A percentile compares a stretch with the other conserved stretches of the same genome.
Evolutionary conservation across 306 rosid genomes (phyloP).

Genomic region (Vigna radiata): DNA sequence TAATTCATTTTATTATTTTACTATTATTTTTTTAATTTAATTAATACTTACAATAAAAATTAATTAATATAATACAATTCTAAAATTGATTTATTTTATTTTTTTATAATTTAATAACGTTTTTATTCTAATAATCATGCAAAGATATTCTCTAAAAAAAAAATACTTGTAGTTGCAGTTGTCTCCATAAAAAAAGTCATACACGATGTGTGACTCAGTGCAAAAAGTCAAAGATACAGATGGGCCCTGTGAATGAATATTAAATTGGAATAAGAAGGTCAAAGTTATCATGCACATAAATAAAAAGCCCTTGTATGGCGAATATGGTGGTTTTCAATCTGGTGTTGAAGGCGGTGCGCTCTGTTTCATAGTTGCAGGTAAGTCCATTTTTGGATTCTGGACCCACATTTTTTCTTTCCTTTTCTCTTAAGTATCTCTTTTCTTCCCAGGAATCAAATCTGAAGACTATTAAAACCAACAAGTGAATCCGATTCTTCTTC

Average conservation of each 20-base stretch:
- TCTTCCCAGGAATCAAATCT: not conserved
- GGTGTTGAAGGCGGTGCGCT: not conserved
- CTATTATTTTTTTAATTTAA: too few species aligned
- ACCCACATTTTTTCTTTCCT: not conserved
- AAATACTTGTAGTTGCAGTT: too few species aligned
- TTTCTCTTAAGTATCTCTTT: not conserved
- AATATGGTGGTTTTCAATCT: not conserved
- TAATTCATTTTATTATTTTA: too few species aligned
- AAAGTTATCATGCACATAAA: not conserved
- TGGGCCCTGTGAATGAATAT: not conserved
- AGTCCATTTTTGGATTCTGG: not conserved
- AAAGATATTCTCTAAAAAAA: too few species aligned
- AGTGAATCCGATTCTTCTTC: slow-evolving; percentile 20
- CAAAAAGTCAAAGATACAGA: not conserved
- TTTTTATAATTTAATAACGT: too few species aligned
- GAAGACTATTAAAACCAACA: too few species aligned
- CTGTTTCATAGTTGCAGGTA: not conserved
- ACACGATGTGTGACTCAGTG: too few species aligned
- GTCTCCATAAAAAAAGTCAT: too few species aligned
- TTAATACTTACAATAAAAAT: too few species aligned
- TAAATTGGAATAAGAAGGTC: not conserved
- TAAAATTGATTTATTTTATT: too few species aligned
- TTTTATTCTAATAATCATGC: too few species aligned
- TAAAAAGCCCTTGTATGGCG: not conserved
- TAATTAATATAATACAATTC: too few species aligned